Evolutionary conservation across 202 grass and related monocot species (phyloP).

Genomic region (Hordeum pubiflorum): DNA sequence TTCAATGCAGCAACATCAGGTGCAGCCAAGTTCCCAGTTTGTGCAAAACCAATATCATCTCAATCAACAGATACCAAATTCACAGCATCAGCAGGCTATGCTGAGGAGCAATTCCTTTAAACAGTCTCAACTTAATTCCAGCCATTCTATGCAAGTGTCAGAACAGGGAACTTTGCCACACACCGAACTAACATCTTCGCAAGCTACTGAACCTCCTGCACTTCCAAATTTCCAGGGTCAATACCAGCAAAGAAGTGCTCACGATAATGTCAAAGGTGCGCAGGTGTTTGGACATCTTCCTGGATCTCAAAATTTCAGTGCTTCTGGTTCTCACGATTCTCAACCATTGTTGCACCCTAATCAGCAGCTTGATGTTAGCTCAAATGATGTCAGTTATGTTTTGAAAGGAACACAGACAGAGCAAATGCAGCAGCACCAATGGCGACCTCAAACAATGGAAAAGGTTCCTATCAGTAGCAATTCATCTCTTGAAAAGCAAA

Average conservation of each 20-base stretch:
- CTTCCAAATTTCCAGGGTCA: conserved; percentile 64
- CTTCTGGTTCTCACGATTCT: conserved; percentile 51
- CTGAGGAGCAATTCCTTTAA: conserved; percentile 58
- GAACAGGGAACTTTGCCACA: conserved; percentile 50
- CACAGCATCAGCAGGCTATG: conserved; percentile 60
- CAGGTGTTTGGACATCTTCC: conserved; percentile 53
- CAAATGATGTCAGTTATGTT: conserved; percentile 36
- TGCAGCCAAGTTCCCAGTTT: conserved; percentile 61
- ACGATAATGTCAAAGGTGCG: conserved; percentile 60
- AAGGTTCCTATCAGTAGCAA: conserved; percentile 43
- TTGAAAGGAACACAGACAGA: conserved; percentile 51
- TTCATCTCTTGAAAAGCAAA: conserved; percentile 50
- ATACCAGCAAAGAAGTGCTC: conserved; percentile 53
- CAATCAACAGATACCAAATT: conserved; percentile 46
- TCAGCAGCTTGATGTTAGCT: conserved; percentile 38
- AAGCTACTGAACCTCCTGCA: conserved; percentile 40
- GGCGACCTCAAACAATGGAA: conserved; percentile 49
- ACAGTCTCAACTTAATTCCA: conserved; percentile 56
- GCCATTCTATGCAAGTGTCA: conserved; percentile 54
- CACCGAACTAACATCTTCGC: conserved; percentile 57
- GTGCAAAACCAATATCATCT: conserved; percentile 64
- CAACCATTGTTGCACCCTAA: conserved; percentile 45
- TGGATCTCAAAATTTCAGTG: conserved; percentile 57
- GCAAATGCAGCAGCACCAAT: conserved; percentile 43
- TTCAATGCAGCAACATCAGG: conserved; percentile 49